A percentile compares a stretch with the other conserved stretches of the same genome.
Evolutionary conservation across 2,329 filamentous ascomycete genomes (phyloP).

Genomic region (Blastomyces parvus): DNA sequence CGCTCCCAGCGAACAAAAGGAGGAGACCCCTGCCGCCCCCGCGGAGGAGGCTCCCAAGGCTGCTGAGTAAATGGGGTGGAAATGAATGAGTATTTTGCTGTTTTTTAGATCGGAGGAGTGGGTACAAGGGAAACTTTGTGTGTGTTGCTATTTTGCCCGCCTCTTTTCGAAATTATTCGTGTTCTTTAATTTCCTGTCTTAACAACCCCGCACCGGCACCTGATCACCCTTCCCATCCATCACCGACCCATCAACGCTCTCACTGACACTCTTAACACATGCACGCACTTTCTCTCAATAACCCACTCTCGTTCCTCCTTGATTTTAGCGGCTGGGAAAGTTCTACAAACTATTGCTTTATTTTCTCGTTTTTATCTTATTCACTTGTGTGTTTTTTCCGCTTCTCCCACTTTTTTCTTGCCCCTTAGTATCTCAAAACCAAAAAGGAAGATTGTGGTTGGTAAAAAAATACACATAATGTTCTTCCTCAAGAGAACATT

Average conservation of each 20-base stretch:
- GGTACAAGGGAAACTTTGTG: slow-evolving; percentile 14
- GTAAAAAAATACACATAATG: background rate
- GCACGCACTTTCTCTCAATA: background rate
- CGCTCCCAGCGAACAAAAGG: slow-evolving; percentile 28
- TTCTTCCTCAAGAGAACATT: background rate
- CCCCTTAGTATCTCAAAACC: slow-evolving; percentile 1
- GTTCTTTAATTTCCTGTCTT: background rate
- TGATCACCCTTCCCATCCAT: slow-evolving; percentile 7
- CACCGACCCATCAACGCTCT: slow-evolving; percentile 13
- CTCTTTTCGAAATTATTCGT: slow-evolving; percentile 1
- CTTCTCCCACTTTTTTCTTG: background rate
- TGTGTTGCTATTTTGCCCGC: slow-evolving; percentile 8
- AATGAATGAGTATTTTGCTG: slow-evolving; percentile 23
- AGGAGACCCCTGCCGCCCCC: slow-evolving; percentile 33
- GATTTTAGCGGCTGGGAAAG: slow-evolving; percentile 7
- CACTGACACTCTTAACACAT: background rate
- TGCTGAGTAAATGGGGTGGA: slow-evolving; percentile 30
- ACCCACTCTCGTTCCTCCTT: slow-evolving; percentile 9
- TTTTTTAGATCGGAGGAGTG: slow-evolving; percentile 15
- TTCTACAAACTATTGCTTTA: background rate
- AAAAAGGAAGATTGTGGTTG: slow-evolving; percentile 1
- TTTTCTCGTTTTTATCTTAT: slow-evolving; percentile 10
- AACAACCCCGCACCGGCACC: background rate
- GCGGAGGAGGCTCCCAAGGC: slow-evolving; percentile 31
- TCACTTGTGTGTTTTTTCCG: background rate